Evolutionary conservation across 148 eudicot species (phyloP), one percentile per base, ranked within the genome.

Genomic region (Silene conica): DNA sequence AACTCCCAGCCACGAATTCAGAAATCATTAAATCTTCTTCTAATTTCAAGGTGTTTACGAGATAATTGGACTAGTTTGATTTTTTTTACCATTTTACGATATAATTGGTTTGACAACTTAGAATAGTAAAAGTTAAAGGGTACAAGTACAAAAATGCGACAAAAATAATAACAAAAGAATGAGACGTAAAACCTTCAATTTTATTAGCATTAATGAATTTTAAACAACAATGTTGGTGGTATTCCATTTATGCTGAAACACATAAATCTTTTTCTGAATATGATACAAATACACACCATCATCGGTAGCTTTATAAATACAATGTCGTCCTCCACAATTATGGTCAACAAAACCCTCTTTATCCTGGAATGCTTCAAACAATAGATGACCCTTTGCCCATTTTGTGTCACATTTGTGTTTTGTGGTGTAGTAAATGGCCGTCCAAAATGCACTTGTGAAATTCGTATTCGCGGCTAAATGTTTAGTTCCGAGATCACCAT

Each of bases 271-370:
- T 0, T 64, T 3, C 2, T 71, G 82, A 62, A 79, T 70, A 3
- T 70, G 70, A 9, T 62, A 79, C 75, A 75, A 70, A 67, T 56
- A 75, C 12, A 79, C 0, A 2, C 78, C 82, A 6, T 19, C 31
- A 63, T 74, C 12, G 12, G 60, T 43, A 1, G 78, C 76, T 25
- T 75, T 79, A 72, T 78, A 79, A 41, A 79, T 70, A 19, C 82
- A 79, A 64, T 79, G 82, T 55, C 79, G 57, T 11, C 82, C 82
- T 14, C 82, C 82, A 79, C 82, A 79, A 54, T 31, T 74, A 3
- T 41, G 0, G 23, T 79, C 82, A 16, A 75, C 16, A 23, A 63
- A 79, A 21, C 19, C 34, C 0, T 3, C 1, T 13, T 13, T 6
- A 10, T 73, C 81, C 43, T 9, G 18, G 45, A 78, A 78, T 18